phyloP scores from a whole-genome alignment of 2,329 filamentous ascomycete genomes.

The Fusarium brachygibbosum region DNA sequence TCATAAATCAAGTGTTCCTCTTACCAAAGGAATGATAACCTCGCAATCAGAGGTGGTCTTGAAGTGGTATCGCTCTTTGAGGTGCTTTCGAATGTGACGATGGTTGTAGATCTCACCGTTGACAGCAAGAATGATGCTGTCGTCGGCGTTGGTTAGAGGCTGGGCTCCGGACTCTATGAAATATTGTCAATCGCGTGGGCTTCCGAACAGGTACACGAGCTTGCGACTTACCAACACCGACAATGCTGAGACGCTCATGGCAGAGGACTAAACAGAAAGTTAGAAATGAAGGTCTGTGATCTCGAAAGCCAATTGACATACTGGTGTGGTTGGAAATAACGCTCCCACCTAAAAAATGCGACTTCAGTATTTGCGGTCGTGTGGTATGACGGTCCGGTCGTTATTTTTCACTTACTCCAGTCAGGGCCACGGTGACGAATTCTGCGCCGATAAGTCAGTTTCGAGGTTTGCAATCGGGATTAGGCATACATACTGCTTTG shows the following conservation, averaged over 20 bases:
- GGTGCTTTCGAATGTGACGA: conserved; percentile 87
- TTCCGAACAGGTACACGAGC: conserved; percentile 25
- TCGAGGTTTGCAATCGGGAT: background rate
- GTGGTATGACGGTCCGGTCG: conserved; percentile 2
- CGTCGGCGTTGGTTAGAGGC: conserved; percentile 92
- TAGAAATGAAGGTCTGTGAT: conserved; percentile 34
- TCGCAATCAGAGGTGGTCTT: conserved; percentile 99
- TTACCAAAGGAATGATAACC: conserved; percentile 95
- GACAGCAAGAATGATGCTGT: conserved; percentile 89
- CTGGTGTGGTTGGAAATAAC: conserved; percentile 91
- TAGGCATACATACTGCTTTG: conserved; percentile 80
- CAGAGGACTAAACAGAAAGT: conserved; percentile 77
- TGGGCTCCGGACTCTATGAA: conserved; percentile 89
- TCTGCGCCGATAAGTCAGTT: conserved; percentile 61
- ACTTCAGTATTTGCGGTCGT: conserved; percentile 50
- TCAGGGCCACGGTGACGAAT: conserved; percentile 97
- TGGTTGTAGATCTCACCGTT: conserved; percentile 99
- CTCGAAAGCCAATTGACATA: conserved; percentile 61
- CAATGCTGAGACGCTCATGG: conserved; percentile 97
- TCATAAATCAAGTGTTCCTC: background rate
- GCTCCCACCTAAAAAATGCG: conserved; percentile 78
- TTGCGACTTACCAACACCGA: conserved; percentile 83
- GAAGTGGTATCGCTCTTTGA: conserved; percentile 91
- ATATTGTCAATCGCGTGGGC: conserved; percentile 33
- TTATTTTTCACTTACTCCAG: conserved; percentile 81